These are phyloP conservation scores for Suillus hirtellus DNA, from an alignment of 768 basidiomycete species.

Conservation along the genomic window DNA sequence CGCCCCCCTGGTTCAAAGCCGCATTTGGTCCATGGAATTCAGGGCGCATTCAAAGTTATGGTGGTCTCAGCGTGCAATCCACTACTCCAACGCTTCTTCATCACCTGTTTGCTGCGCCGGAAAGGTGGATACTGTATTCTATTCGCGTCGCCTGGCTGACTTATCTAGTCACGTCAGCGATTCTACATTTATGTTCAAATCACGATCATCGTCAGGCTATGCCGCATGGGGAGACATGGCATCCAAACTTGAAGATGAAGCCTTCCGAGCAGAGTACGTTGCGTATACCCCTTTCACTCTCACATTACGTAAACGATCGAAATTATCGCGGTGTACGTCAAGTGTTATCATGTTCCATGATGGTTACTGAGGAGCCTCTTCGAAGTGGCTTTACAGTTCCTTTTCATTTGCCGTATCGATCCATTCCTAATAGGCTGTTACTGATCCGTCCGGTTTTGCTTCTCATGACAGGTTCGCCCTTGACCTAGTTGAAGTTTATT, in stretches of 20 bases:
- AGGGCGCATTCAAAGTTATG: conserved; percentile 35
- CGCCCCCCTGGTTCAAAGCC: conserved; percentile 32
- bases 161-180: conserved; percentile 36
- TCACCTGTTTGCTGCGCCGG: conserved; percentile 77
- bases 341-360: conserved; percentile 16
- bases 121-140: conserved; percentile 44
- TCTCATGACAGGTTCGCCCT: conserved; percentile 69
- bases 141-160: conserved; percentile 16
- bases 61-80: conserved; percentile 56
- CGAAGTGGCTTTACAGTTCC: conserved; percentile 17
- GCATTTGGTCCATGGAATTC: conserved; percentile 29
- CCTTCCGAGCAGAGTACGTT: conserved; percentile 83
- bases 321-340: conserved; percentile 28
- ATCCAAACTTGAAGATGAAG: conserved; percentile 66
- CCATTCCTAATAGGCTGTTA: conserved; percentile 13
- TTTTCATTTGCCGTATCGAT: conserved; percentile 32
- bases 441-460: conserved; percentile 14
- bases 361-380: conserved; percentile 21
- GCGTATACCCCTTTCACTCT: conserved; percentile 30
- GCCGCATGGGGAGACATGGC: conserved; percentile 78
- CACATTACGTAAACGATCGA: conserved; percentile 32
- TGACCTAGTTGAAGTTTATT: conserved; percentile 93
- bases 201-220: conserved; percentile 53
- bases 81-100: conserved; percentile 66
- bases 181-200: conserved; percentile 32